Conservation (phyloP, 2,329 filamentous ascomycete genomes). For the Fusarium succisae region DNA sequence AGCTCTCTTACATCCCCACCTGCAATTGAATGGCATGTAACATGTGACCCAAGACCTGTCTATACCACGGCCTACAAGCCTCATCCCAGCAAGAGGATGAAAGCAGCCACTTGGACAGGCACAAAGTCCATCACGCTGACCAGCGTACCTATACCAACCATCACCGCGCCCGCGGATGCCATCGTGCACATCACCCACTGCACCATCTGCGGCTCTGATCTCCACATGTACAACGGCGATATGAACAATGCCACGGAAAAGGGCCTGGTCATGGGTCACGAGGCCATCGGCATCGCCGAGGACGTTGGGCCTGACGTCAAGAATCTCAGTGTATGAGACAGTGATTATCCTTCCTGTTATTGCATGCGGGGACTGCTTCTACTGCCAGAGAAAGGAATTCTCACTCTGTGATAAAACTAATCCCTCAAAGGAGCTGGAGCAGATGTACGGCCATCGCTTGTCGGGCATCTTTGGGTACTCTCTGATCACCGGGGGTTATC, state of each 20-base stretch:
- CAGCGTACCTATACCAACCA: not conserved
- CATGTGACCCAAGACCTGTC: not conserved
- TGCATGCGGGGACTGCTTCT: not conserved
- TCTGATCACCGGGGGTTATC: not conserved
- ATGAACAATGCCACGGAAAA: conserved; percentile 6
- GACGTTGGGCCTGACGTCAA: not conserved
- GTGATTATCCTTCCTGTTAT: not conserved
- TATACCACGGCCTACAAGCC: not conserved
- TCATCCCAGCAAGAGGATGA: not conserved
- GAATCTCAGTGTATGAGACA: not conserved
- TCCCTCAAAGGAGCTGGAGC: not conserved
- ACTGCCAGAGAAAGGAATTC: not conserved
- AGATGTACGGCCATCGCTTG: not conserved
- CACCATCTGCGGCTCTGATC: not conserved
- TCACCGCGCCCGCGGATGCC: not conserved
- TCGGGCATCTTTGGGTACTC: conserved; percentile 1
- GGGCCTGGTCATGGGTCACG: conserved; percentile 2
- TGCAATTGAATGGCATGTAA: not conserved
- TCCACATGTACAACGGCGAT: conserved; percentile 2
- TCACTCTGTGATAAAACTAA: not conserved
- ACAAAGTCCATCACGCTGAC: not conserved
- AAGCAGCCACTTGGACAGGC: not conserved
- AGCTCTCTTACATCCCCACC: not conserved
- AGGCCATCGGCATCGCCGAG: conserved; percentile 2
- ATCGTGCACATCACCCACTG: conserved; percentile 8